Evolutionary conservation across 495 filamentous ascomycete species (phyloP), one percentile per base, ranked within the genome.

Genomic region (Sporormia fimetaria): DNA sequence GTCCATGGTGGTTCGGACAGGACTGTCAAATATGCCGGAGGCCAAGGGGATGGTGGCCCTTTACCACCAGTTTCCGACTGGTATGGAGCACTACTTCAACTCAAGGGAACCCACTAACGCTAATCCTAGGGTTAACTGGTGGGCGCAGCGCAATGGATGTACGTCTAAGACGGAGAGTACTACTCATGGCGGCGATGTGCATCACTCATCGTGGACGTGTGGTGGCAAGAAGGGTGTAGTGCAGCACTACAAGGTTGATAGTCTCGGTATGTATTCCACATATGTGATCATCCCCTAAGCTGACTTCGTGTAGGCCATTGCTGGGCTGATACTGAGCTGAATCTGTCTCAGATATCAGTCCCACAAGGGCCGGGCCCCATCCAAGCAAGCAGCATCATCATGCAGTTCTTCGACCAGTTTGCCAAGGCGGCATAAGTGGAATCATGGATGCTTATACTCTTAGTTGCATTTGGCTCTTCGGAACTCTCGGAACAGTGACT

Each of bases 1-100:
- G 71, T 75, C 55, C 69, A 75, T 40, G 71, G 70, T 22, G 62
- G 60, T 2, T 54, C 39, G 1, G 67, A 69, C 47, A 55, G 22
- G 5, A 62, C 54, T 24, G 60, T 66, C 15, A 29, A 32, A 5
- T 66, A 64, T 37, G 38, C 22, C 10, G 63, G 63, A 3, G 60
- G 63, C 12, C 47, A 52, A 29, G 63, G 62, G 7, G 59, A 64
- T 25, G 60, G 60, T 18, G 62, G 62, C 8, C 38, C 41, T 3
- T 51, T 59, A 27, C 62, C 62, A 0, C 40, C 50, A 10, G 59
- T 66, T 40, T 15, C 55, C 4, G 47, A 37, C 3, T 66, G 49
- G 54, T 49, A 32, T 33, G 36, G 33, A 21, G 30, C n/a, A 4
- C 14, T 6, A 8, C n/a, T 0, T n/a, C 11, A 24, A 21, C 17